A percentile compares a stretch with the other conserved stretches of the same genome.
Conservation (phyloP, 177 flowering plant species). For the Vitis hybrid region DNA sequence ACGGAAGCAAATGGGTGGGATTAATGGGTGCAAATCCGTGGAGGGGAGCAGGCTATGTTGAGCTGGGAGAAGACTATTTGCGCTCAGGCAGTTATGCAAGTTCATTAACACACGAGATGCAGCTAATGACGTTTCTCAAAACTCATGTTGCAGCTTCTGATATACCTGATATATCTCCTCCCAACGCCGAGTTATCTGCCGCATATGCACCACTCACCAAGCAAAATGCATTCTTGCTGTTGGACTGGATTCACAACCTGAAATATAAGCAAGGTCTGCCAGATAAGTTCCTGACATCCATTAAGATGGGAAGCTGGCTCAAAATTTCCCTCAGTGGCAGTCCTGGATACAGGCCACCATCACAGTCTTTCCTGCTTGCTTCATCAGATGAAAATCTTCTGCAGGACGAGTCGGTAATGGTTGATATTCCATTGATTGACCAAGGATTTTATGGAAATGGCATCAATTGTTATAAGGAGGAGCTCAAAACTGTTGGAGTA, state of each 20-base stretch:
- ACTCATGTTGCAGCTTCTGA: constrained; percentile 42
- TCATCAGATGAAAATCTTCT: constrained; percentile 42
- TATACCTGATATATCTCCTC: constrained; percentile 59
- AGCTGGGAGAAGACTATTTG: constrained; percentile 53
- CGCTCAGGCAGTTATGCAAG: constrained; percentile 34
- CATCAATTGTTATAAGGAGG: constrained; percentile 38
- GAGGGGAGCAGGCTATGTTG: constrained; percentile 43
- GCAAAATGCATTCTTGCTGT: constrained; percentile 48
- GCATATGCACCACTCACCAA: constrained; percentile 45
- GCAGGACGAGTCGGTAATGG: constrained; percentile 52
- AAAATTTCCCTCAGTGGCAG: constrained; percentile 36
- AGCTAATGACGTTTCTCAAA: constrained; percentile 40
- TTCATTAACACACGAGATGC: constrained; percentile 13
- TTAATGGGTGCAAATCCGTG: constrained; percentile 63
- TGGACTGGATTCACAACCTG: constrained; percentile 50
- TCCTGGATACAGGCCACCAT: constrained; percentile 49
- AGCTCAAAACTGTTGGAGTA: constrained; percentile 57
- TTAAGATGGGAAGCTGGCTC: constrained; percentile 60
- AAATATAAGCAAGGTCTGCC: constrained; percentile 20
- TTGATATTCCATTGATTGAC: constrained; percentile 69
- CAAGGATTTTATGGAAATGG: constrained; percentile 36
- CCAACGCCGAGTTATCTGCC: constrained; percentile 44
- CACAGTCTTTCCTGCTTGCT: constrained; percentile 43
- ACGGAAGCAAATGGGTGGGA: constrained; percentile 60
- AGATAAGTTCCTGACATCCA: constrained; percentile 36